A percentile compares a stretch with the other conserved stretches of the same genome.
phyloP scores from a whole-genome alignment of 2,329 filamentous ascomycete genomes.

The Claviceps monticola region DNA sequence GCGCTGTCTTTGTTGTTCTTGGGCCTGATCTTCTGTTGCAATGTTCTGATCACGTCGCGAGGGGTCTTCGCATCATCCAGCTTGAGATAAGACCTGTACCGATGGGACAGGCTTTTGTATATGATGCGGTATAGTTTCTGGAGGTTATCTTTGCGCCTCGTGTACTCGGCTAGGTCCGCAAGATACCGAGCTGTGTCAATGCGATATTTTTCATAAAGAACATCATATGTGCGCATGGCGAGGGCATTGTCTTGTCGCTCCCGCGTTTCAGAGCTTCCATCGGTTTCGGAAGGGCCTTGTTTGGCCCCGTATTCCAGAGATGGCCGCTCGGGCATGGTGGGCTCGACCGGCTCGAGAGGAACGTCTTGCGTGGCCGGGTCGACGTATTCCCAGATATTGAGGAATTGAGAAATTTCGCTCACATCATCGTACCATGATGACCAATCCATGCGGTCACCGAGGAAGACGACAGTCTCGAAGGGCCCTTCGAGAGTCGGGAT shows the following conservation, averaged over 20 bases:
- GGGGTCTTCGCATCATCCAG: constrained; percentile 5
- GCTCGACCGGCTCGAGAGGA: constrained; percentile 2
- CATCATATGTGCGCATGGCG: constrained; percentile 3
- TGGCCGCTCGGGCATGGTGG: constrained; percentile 2
- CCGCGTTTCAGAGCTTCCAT: constrained; percentile 4
- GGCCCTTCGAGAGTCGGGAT: neutral
- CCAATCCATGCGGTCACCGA: constrained; percentile 6
- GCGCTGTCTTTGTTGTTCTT: constrained; percentile 1
- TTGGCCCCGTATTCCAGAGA: neutral
- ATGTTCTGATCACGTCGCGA: constrained; percentile 4
- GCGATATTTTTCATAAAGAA: constrained; percentile 6
- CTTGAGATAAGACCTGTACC: constrained; percentile 4
- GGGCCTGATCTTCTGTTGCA: constrained; percentile 1
- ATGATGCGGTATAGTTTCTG: constrained; percentile 6
- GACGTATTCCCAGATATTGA: constrained; percentile 7
- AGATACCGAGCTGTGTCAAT: constrained; percentile 5
- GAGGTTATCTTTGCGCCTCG: constrained; percentile 2
- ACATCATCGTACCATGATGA: constrained; percentile 5
- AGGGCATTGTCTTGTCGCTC: constrained; percentile 4
- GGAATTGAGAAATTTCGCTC: constrained; percentile 1
- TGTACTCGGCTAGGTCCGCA: constrained; percentile 1
- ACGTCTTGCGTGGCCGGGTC: constrained; percentile 2
- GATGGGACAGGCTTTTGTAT: constrained; percentile 4
- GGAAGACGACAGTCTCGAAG: constrained; percentile 2
- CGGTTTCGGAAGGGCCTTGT: constrained; percentile 1